phyloP scores from a whole-genome alignment of 1,284 basidiomycete genomes.

The Rhodotorula sp. region DNA sequence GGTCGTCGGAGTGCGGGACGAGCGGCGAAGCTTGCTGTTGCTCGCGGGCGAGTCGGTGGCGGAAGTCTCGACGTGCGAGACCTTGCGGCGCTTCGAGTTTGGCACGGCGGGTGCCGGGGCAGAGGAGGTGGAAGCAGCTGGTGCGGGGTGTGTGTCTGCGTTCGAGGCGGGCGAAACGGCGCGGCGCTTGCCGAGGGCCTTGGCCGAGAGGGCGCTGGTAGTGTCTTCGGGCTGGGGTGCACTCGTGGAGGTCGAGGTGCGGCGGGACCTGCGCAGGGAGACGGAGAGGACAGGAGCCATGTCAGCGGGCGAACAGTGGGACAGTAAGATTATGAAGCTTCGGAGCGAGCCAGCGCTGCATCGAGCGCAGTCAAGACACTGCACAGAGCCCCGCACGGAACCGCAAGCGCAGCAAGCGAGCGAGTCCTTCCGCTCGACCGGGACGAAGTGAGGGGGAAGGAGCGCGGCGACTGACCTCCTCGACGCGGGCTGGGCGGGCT shows the following conservation, averaged over 20 bases:
- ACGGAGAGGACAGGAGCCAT: not conserved
- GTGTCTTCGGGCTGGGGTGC: not conserved
- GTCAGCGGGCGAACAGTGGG: not conserved
- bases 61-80: slow-evolving; percentile 7
- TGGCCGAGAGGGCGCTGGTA: slow-evolving; percentile 20
- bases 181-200: slow-evolving; percentile 43
- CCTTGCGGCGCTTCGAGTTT: slow-evolving; percentile 23
- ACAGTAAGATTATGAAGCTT: too few relatives aligned
- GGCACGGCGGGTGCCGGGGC: slow-evolving; percentile 1
- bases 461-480: slow-evolving; percentile 1
- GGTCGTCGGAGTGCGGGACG: slow-evolving; percentile 6
- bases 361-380: too few relatives aligned
- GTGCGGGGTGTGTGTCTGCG: not conserved
- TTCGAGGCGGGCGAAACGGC: slow-evolving; percentile 36
- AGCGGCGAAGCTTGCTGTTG: slow-evolving; percentile 28
- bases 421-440: not conserved
- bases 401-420: too few relatives aligned
- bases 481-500: not conserved
- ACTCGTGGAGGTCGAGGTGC: slow-evolving; percentile 8
- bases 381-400: too few relatives aligned
- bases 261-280: slow-evolving; percentile 13
- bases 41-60: not conserved
- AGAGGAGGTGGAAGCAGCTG: not conserved
- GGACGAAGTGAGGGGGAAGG: not conserved
- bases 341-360: too few relatives aligned